Evolutionary conservation across 345 rosid species (phyloP).

Genomic region (Raphanus raphanistrum): DNA sequence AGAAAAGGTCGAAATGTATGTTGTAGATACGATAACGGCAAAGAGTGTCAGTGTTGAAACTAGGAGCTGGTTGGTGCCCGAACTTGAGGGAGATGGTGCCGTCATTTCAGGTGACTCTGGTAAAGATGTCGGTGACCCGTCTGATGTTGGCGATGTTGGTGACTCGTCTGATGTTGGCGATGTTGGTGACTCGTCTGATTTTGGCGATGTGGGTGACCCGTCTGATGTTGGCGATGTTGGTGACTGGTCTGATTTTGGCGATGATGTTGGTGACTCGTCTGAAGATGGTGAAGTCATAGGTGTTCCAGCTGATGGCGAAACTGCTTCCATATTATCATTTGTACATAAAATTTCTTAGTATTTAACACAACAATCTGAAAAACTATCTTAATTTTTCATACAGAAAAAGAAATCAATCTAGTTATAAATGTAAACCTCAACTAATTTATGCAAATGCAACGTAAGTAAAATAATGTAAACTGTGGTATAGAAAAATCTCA

Average conservation of each 20-base stretch:
- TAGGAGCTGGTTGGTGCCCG: conserved; percentile 18
- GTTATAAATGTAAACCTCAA: neutral
- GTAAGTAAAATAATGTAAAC: neutral
- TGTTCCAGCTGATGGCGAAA: conserved; percentile 27
- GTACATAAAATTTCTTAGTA: neutral
- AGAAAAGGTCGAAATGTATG: conserved; percentile 5
- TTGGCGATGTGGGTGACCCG: conserved; percentile 12
- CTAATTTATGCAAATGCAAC: neutral
- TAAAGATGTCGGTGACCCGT: conserved; percentile 1
- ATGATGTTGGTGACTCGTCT: neutral
- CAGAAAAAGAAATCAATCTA: neutral
- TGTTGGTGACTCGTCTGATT: neutral
- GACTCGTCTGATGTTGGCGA: conserved; percentile 19
- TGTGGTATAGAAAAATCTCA: neutral
- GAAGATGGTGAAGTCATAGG: conserved; percentile 16
- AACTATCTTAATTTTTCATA: neutral
- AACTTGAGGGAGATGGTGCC: conserved; percentile 11
- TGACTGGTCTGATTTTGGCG: conserved; percentile 10
- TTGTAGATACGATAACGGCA: neutral
- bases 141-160: conserved; percentile 4
- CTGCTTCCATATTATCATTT: conserved; percentile 11
- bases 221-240: conserved; percentile 7
- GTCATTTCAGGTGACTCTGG: conserved; percentile 1
- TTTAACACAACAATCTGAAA: neutral
- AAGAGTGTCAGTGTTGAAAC: conserved; percentile 4